A percentile compares a stretch with the other conserved stretches of the same genome.
phyloP scores from a whole-genome alignment of 2,329 filamentous ascomycete genomes.

The Emericellopsis atlantica region DNA sequence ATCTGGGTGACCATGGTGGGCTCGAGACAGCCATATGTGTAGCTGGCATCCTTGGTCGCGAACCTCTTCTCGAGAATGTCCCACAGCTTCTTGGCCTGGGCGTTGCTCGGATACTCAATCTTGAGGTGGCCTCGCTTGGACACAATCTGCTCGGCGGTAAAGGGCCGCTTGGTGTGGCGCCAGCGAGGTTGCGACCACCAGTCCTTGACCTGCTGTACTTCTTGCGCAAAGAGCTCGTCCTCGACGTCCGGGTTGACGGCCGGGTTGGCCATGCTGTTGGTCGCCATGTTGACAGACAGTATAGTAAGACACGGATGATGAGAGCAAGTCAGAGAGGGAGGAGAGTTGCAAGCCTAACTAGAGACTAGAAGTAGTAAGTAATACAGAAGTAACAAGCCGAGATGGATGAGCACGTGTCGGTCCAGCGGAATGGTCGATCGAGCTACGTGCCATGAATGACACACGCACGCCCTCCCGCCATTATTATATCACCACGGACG shows the following conservation, averaged over 20 bases:
- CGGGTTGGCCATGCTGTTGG: conserved; percentile 48
- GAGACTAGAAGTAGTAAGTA: too few species aligned
- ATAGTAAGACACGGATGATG: background rate
- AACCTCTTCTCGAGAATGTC: conserved; percentile 76
- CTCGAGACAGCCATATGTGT: conserved; percentile 94
- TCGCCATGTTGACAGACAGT: conserved; percentile 33
- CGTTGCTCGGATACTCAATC: conserved; percentile 84
- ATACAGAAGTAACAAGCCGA: background rate
- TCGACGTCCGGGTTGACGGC: conserved; percentile 43
- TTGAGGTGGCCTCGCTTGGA: conserved; percentile 85
- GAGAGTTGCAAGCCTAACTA: conserved; percentile 2
- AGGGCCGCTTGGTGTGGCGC: conserved; percentile 84
- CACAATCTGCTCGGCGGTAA: conserved; percentile 94
- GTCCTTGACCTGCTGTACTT: conserved; percentile 78
- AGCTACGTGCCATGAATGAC: too few species aligned
- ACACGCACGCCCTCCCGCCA: background rate
- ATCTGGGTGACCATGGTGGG: conserved; percentile 99
- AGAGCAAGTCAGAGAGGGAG: background rate
- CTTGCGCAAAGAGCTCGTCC: conserved; percentile 60
- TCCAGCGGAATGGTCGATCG: conserved; percentile 3
- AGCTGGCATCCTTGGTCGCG: conserved; percentile 75
- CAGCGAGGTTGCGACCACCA: conserved; percentile 94
- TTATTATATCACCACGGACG: background rate
- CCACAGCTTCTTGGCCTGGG: conserved; percentile 90
- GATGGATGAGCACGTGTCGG: conserved; percentile 6